Evolutionary conservation across 306 rosid genomes (phyloP).

Genomic region (Prunus kanzakura): DNA sequence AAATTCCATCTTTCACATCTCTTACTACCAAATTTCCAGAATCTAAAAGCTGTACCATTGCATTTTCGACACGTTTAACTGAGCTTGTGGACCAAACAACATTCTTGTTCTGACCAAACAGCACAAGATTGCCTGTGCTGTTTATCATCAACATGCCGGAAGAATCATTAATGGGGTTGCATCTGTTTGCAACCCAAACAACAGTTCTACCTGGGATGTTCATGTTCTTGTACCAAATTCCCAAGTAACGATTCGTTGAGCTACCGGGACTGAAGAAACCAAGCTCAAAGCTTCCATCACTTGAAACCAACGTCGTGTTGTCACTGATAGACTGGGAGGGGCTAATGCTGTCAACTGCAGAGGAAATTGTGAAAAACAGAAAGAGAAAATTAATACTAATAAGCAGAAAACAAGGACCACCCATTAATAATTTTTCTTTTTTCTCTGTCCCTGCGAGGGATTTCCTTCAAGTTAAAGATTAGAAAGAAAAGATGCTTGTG

Average conservation of each 20-base stretch:
- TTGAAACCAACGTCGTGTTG: conserved; percentile 37
- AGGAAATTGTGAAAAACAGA: conserved; percentile 9
- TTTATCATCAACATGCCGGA: conserved; percentile 35
- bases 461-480: neutral
- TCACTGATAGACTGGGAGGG: conserved; percentile 33
- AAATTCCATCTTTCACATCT: conserved; percentile 27
- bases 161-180: conserved; percentile 33
- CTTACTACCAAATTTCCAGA: conserved; percentile 50
- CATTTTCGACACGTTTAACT: conserved; percentile 16
- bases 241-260: conserved; percentile 36
- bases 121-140: conserved; percentile 15
- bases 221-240: conserved; percentile 46
- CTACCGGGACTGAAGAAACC: conserved; percentile 57
- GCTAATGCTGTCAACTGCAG: conserved; percentile 29
- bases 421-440: neutral
- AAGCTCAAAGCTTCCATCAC: conserved; percentile 37
- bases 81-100: conserved; percentile 38
- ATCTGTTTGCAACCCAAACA: conserved; percentile 66
- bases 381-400: neutral
- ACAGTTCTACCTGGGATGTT: conserved; percentile 24
- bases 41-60: conserved; percentile 35
- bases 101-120: conserved; percentile 12
- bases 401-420: neutral
- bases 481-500: neutral
- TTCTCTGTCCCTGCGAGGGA: neutral